These are phyloP conservation scores for Rhizopus arrhizus DNA, from an alignment of 371 early-diverging fungal species.

Conservation along the genomic window DNA sequence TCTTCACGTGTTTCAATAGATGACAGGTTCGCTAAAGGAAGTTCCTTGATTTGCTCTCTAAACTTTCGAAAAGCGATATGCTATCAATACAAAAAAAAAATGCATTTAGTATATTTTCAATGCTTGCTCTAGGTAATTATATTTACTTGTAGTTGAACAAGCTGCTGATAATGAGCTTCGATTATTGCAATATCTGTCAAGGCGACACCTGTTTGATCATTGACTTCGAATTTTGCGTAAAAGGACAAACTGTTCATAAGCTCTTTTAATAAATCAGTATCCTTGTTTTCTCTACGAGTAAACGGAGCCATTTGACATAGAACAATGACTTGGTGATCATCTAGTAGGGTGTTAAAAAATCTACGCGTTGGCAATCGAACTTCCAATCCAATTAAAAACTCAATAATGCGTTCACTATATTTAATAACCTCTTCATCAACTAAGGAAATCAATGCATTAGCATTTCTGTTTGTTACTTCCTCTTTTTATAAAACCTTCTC, in stretches of 20 bases:
- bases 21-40: slow-evolving; percentile 76
- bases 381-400: slow-evolving; percentile 83
- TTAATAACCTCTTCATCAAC: slow-evolving; percentile 51
- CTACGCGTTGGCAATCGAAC: slow-evolving; percentile 91
- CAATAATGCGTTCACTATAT: slow-evolving; percentile 77
- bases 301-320: slow-evolving; percentile 62
- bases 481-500: slow-evolving; percentile 37
- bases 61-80: slow-evolving; percentile 68
- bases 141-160: slow-evolving; percentile 70
- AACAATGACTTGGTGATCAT: slow-evolving; percentile 78
- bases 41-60: slow-evolving; percentile 65
- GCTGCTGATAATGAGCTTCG: slow-evolving; percentile 57
- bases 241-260: slow-evolving; percentile 67
- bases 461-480: neutral
- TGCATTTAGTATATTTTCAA: neutral
- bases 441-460: slow-evolving; percentile 10
- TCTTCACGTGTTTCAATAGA: slow-evolving; percentile 61
- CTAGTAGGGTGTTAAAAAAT: slow-evolving; percentile 77
- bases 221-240: slow-evolving; percentile 79
- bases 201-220: slow-evolving; percentile 79
- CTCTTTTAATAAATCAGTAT: slow-evolving; percentile 57
- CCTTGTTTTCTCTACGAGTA: slow-evolving; percentile 45
- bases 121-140: too few species aligned
- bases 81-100: slow-evolving; percentile 22
- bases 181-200: slow-evolving; percentile 69